Percentiles rank a stretch among this genome's conserved stretches.
These are phyloP conservation scores for Sphagnum magellanicum DNA, from an alignment of 228 moss, liverwort and hornwort genomes.

Conservation along the genomic window DNA sequence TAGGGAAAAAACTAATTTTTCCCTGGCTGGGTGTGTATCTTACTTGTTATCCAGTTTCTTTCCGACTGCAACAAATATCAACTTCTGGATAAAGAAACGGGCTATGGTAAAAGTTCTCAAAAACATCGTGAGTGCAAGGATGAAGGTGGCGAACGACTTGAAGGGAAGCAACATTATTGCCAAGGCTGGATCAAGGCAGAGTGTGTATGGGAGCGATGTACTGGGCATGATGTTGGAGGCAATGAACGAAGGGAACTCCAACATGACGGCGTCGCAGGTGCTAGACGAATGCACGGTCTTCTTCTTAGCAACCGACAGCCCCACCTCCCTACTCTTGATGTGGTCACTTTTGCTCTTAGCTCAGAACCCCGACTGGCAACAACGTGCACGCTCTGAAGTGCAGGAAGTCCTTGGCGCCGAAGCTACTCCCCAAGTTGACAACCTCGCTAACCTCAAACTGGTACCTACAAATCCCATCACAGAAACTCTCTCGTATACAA, in stretches of 20 bases:
- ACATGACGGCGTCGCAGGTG: conserved; percentile 7
- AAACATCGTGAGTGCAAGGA: not conserved
- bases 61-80: not conserved
- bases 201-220: not conserved
- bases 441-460: conserved; percentile 26
- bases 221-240: conserved; percentile 6
- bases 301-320: conserved; percentile 20
- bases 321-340: conserved; percentile 13
- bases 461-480: conserved; percentile 6
- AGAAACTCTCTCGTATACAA: not conserved
- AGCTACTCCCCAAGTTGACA: conserved; percentile 6
- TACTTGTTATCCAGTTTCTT: not conserved
- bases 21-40: not conserved
- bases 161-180: not conserved
- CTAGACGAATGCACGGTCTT: conserved; percentile 31
- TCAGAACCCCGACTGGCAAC: conserved; percentile 27
- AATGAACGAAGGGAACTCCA: not conserved
- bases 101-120: not conserved
- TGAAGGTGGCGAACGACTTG: not conserved
- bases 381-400: conserved; percentile 35
- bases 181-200: not conserved
- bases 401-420: conserved; percentile 14
- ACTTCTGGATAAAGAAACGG: not conserved
- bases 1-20: no score
- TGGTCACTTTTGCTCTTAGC: conserved; percentile 24